These are phyloP conservation scores for Aspergillus biplanus DNA, from an alignment of 495 filamentous ascomycete species.

Conservation along the genomic window DNA sequence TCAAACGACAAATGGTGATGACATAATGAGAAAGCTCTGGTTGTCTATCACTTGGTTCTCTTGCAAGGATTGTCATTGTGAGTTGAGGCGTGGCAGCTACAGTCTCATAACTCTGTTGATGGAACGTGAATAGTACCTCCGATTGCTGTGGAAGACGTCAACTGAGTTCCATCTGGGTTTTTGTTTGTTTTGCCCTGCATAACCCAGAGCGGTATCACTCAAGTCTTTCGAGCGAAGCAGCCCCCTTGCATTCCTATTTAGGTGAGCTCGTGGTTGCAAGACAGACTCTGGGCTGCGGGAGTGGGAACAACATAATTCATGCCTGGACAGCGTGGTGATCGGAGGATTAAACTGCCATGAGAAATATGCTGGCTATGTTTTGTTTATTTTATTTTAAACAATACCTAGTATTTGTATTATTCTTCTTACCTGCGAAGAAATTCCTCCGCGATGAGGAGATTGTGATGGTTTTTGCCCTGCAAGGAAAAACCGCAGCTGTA, in stretches of 20 bases:
- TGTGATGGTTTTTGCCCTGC: background rate
- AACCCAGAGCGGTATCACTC: constrained; percentile 22
- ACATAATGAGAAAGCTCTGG: background rate
- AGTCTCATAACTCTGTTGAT: too few species aligned
- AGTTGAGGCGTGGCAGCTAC: too few species aligned
- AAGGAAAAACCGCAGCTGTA: background rate
- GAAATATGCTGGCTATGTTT: background rate
- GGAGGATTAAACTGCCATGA: constrained; percentile 10
- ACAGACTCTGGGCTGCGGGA: constrained; percentile 6
- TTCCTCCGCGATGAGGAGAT: too few species aligned
- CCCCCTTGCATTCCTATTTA: constrained; percentile 28
- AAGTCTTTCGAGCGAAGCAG: constrained; percentile 5
- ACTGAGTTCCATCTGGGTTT: background rate
- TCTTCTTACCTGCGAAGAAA: too few species aligned
- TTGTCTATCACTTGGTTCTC: background rate
- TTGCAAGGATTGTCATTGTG: background rate
- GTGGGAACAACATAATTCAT: constrained; percentile 12
- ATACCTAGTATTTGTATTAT: background rate
- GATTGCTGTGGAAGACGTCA: background rate
- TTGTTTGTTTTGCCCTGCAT: constrained; percentile 28
- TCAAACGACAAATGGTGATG: constrained; percentile 1
- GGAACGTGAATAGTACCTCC: background rate
- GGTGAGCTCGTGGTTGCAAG: constrained; percentile 29
- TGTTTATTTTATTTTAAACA: background rate
- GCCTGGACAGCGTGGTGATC: constrained; percentile 9